Evolutionary conservation across 2,329 filamentous ascomycete genomes (phyloP).

Genomic region (Trichoderma koningiopsis): DNA sequence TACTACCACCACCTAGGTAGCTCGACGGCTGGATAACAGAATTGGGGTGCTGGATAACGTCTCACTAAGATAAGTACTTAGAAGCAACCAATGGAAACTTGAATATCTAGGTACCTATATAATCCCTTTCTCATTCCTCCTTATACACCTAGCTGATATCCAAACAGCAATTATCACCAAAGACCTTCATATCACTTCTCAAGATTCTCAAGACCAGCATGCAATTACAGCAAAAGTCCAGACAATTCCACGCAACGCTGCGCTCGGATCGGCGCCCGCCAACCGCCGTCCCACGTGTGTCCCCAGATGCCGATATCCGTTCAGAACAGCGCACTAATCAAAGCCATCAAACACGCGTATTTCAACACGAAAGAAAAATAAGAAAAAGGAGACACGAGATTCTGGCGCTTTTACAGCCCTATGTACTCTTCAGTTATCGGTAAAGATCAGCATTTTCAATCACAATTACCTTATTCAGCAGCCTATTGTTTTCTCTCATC

Average conservation of each 20-base stretch:
- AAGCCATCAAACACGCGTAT: background rate
- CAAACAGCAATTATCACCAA: background rate
- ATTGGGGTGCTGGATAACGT: too few species aligned
- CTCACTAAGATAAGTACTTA: background rate
- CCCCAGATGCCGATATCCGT: slow-evolving; percentile 14
- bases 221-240: background rate
- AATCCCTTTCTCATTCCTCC: background rate
- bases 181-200: background rate
- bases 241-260: background rate
- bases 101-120: background rate
- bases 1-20: too few species aligned
- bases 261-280: slow-evolving; percentile 8
- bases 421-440: background rate
- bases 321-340: background rate
- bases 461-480: too few species aligned
- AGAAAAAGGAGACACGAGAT: background rate
- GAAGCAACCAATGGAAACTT: background rate
- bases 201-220: background rate
- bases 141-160: background rate
- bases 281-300: slow-evolving; percentile 11
- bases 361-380: background rate
- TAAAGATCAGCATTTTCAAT: too few species aligned
- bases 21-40: too few species aligned
- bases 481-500: too few species aligned
- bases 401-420: background rate